These are phyloP conservation scores for Grifola frondosa DNA, from an alignment of 1,284 basidiomycete genomes.

Conservation along the genomic window DNA sequence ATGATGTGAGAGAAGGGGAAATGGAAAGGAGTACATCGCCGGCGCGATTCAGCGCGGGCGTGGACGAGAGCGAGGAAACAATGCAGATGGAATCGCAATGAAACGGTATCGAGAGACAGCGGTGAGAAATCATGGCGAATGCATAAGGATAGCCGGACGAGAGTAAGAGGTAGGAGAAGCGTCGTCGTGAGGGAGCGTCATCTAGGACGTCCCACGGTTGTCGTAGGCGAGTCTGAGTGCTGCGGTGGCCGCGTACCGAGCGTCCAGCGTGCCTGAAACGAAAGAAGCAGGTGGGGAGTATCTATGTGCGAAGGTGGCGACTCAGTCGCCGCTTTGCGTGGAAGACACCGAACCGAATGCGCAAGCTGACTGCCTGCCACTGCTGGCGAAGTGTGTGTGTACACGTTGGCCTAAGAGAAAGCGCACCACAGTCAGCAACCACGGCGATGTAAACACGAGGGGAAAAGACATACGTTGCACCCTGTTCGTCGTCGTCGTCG, in stretches of 20 bases:
- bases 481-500: conserved; percentile 29
- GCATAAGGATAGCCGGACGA: conserved; percentile 20
- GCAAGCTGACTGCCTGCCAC: conserved; percentile 56
- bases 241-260: conserved; percentile 11
- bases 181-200: conserved; percentile 1
- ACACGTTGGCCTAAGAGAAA: conserved; percentile 50
- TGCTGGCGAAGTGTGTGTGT: conserved; percentile 49
- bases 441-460: not conserved
- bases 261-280: not conserved
- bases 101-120: no score
- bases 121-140: conserved; percentile 12
- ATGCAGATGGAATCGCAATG: no score
- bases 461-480: conserved; percentile 26
- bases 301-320: conserved; percentile 19
- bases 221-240: conserved; percentile 11
- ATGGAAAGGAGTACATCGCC: conserved; percentile 6
- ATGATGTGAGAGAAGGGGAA: conserved; percentile 6
- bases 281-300: conserved; percentile 1
- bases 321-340: conserved; percentile 46
- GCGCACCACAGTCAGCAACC: conserved; percentile 5
- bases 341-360: conserved; percentile 57
- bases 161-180: conserved; percentile 3
- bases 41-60: no score
- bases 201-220: conserved; percentile 18
- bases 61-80: no score